A percentile compares a stretch with the other conserved stretches of the same genome.
Evolutionary conservation across 176 grass and related monocot species (phyloP).

Genomic region (Cenchrus americanus): DNA sequence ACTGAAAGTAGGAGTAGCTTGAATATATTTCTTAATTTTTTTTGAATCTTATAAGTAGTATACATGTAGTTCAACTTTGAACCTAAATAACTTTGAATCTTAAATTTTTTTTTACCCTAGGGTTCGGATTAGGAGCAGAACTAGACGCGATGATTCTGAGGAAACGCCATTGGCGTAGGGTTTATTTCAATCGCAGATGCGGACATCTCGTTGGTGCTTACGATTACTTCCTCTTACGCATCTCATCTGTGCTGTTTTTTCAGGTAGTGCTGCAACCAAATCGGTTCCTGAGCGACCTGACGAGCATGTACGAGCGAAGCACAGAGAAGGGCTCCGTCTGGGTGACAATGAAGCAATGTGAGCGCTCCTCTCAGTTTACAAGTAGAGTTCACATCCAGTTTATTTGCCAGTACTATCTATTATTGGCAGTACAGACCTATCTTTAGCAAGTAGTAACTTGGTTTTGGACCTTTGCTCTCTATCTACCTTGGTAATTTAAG

Average conservation of each 20-base stretch:
- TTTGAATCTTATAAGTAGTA: no score
- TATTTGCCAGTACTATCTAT: no score
- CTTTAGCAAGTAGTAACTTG: no score
- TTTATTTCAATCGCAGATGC: neutral
- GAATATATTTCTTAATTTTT: no score
- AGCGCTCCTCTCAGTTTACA: neutral
- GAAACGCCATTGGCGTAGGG: no score
- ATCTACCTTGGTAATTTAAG: no score
- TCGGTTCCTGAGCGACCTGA: constrained; percentile 94
- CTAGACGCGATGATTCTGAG: neutral
- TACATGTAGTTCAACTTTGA: no score
- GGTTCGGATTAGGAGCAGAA: constrained; percentile 12
- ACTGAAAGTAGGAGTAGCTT: no score
- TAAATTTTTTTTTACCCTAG: neutral
- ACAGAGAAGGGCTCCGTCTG: constrained; percentile 89
- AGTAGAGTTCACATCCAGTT: no score
- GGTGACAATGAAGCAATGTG: constrained; percentile 96
- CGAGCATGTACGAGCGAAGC: constrained; percentile 81
- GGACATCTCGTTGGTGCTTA: neutral
- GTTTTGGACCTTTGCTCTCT: no score
- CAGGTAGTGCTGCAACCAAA: constrained; percentile 87
- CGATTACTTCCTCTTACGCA: neutral
- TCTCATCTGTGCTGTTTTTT: neutral
- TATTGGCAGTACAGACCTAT: no score
- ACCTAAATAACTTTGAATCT: no score